Base-by-base conservation (phyloP, 2,329 filamentous ascomycete species). In the Microcera coccophila region DNA sequence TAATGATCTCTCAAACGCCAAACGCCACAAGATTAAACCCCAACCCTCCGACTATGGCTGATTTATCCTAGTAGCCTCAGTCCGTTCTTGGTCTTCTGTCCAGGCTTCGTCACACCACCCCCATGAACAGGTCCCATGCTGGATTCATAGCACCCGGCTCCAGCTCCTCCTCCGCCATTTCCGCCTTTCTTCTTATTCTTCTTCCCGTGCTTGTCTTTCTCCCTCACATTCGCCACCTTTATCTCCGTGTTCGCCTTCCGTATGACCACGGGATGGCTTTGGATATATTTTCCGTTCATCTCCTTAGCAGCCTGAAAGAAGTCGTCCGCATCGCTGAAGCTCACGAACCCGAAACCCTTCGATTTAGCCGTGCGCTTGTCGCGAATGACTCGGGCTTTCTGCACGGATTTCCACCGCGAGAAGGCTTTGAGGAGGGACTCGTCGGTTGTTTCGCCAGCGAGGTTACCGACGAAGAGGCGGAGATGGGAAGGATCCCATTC, bases 211-310 rank as follows among this genome's bases (percentile, higher is more conserved):
- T 63, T 62, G 41, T 71, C 63, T 56, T 79, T 79, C 33, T 85
- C 84, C 59, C 80, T 82, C 54, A 80, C 76, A n/a, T 75, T 76
- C 11, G 82, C 75, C 4, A 89, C 81, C 62, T 87, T 89, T 65
- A 98, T 89, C 65, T 97, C 90, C 5, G 91, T 95, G 54, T 85
- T 95, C 53, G 87, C 89, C 64, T 93, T 87, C 65, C 87, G 84
- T 54, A 97, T 79, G 19, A 87, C 73, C 20, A 96, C 87, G 0
- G 93, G 93, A 66, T 97, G 93, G 64, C 90, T 96, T 59, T 95
- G 91, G 62, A 98, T 97, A 68, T 98, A 98, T 71, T 98, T 97
- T 57, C 90, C 90, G 60, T 96, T 87, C 93, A 97, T 97, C 71
- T 97, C 91, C 70, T 93, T 90, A 58, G 90, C 91, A 2, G 93